A percentile compares a stretch with the other conserved stretches of the same genome.
phyloP scores from a whole-genome alignment of 2,329 filamentous ascomycete species.

The Volutella citrinella region DNA sequence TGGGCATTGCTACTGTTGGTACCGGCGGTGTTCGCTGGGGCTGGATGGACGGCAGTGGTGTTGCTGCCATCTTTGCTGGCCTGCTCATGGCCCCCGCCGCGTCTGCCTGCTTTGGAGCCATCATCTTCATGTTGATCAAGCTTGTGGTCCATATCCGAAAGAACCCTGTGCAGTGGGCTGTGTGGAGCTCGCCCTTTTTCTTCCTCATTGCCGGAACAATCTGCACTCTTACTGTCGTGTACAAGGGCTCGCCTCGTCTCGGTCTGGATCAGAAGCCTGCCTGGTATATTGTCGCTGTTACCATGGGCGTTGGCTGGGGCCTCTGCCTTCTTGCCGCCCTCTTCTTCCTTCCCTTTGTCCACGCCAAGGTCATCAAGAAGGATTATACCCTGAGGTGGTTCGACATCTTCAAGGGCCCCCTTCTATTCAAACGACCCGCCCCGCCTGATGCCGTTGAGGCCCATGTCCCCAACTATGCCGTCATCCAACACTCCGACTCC shows the following conservation, averaged over 20 bases:
- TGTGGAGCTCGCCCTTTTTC: constrained; percentile 71
- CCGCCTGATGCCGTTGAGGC: constrained; percentile 51
- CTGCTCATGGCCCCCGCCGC: constrained; percentile 69
- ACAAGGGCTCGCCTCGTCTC: constrained; percentile 67
- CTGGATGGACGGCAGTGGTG: constrained; percentile 65
- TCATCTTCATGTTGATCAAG: constrained; percentile 66
- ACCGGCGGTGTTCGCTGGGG: constrained; percentile 63
- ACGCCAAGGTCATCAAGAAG: constrained; percentile 66
- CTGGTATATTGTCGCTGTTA: constrained; percentile 66
- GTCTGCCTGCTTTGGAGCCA: constrained; percentile 61
- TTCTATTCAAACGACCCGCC: constrained; percentile 58
- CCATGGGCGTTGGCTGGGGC: constrained; percentile 60
- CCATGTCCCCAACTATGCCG: constrained; percentile 71
- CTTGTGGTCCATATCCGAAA: constrained; percentile 66
- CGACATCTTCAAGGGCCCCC: constrained; percentile 59
- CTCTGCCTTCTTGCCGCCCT: constrained; percentile 57
- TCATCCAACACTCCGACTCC: constrained; percentile 63
- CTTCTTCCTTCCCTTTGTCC: constrained; percentile 71
- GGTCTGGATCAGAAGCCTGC: constrained; percentile 47
- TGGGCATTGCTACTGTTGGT: constrained; percentile 65
- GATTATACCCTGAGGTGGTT: constrained; percentile 64
- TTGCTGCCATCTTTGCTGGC: constrained; percentile 70
- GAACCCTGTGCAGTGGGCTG: constrained; percentile 69
- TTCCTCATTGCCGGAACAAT: constrained; percentile 74
- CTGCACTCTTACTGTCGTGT: constrained; percentile 74